These are phyloP conservation scores for Porcisia hertigi DNA, from an alignment of 208 protist species.

Conservation along the genomic window DNA sequence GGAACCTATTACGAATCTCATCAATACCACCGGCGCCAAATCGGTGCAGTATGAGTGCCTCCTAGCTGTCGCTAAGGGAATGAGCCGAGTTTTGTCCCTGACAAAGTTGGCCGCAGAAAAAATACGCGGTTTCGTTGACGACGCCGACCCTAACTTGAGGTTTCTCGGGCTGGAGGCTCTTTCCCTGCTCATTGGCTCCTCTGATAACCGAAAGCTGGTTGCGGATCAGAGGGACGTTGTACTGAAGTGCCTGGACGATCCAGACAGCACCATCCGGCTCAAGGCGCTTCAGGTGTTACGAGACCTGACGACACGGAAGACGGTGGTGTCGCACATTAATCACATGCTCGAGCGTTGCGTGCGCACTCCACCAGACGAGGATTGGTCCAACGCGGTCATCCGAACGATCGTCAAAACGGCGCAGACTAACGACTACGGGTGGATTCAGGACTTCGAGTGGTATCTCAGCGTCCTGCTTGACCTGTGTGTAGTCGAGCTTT, in stretches of 20 bases:
- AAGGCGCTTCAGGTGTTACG: constrained; percentile 94
- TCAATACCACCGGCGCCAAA: constrained; percentile 96
- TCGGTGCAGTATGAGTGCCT: constrained; percentile 98
- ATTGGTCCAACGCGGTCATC: constrained; percentile 94
- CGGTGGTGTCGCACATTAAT: constrained; percentile 82
- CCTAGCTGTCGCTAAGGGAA: constrained; percentile 91
- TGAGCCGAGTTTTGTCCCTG: constrained; percentile 75
- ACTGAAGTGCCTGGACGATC: constrained; percentile 94
- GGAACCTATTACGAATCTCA: constrained; percentile 95
- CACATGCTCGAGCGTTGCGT: constrained; percentile 73
- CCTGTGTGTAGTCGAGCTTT: constrained; percentile 74
- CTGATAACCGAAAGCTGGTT: constrained; percentile 92
- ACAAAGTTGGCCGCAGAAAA: constrained; percentile 94
- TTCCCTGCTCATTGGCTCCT: constrained; percentile 78
- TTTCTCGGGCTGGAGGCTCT: constrained; percentile 97
- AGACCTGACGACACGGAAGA: constrained; percentile 93
- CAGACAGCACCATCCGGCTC: constrained; percentile 95
- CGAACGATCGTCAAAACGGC: constrained; percentile 82
- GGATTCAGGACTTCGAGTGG: constrained; percentile 98
- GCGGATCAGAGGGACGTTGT: constrained; percentile 91
- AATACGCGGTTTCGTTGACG: constrained; percentile 95
- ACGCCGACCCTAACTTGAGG: constrained; percentile 98
- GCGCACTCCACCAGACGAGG: constrained; percentile 68
- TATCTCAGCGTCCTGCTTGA: constrained; percentile 95
- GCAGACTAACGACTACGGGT: constrained; percentile 82